Evolutionary conservation across 169 alveolate genomes (phyloP), one percentile per base, ranked within the genome.

Genomic region (Eimeria sp.): DNA sequence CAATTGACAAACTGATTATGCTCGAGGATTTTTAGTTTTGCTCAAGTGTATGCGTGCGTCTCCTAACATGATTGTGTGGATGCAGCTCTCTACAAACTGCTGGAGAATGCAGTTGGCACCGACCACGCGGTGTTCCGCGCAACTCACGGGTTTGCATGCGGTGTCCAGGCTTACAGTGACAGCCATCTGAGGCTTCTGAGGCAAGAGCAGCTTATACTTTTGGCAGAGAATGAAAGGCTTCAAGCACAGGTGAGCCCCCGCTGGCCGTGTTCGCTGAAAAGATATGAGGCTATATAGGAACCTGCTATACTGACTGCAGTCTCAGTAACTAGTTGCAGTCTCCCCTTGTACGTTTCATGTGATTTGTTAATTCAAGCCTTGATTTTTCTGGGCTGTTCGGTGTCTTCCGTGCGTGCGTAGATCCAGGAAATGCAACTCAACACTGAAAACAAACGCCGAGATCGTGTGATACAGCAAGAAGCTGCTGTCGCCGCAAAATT

Each of bases 141-240:
- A 46, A 62, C 66, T 20, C 96, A 94, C 49, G 95, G 96, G 8
- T 88, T 76, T 40, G 96, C 93, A 0, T 76, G 89, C 8, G 95
- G 95, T 40, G 83, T 76, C 40, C 91, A 66, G 27, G 10, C 95
- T 30, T 80, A 60, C 91, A 56, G 89, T 43, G 98, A 97, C 76
- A 82, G 96, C 56, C 98, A 97, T 56, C 95, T 97, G 66, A 96
- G 98, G 85, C 77, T 97, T 60, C 95, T 97, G 18, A 89, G 98
- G n/a, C 98, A 97, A 71, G 98, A 97, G 85, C 98, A 97, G 80
- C 95, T 97, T 46, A 74, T 96, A 10, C 93, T 97, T 56, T 82
- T 97, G 23, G 97, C 98, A 40, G 98, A 97, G 85, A 97, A 97
- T 83, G 98, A 97, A 91, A 37, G 98, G 64, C 97, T 97, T 62